Base-by-base conservation (phyloP, 2,329 filamentous ascomycete genomes). In the Claviceps monticola region DNA sequence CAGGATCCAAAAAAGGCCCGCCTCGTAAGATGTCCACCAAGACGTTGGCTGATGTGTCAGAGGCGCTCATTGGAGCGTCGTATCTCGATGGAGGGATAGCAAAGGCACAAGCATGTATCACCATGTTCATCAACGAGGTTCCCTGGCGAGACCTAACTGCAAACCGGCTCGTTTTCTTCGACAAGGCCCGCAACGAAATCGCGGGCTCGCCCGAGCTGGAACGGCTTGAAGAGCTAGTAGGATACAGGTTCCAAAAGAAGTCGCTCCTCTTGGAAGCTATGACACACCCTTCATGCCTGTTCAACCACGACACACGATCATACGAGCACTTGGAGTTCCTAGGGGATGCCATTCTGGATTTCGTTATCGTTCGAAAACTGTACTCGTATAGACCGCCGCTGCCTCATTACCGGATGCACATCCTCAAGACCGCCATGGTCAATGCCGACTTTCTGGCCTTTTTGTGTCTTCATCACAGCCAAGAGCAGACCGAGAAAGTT, bases 321-420 rank as follows among this genome's bases (percentile, higher is more conserved):
- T 74, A 80, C 13, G 86, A 96, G 57, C 79, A 89, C 0, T 75
- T 96, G 1, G 91, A 96, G 61, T 95, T 93, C 60, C 70, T 96
- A 0, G 91, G 91, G 1, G 91, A 97, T 59, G 79, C 88, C 0
- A 72, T 96, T 2, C 78, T 97, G 0, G 91, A 97, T 65, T 77
- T 82, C 58, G 71, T 95, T 51, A 71, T 96, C 48, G 80, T 87
- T 7, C 71, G 69, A 0, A 72, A 68, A n/a, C 68, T 91, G 5
- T 85, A 79, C 63, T 60, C 62, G 2, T 57, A 64, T 13, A 57
- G 62, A 2, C 67, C 69, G 0, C 68, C 74, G 3, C 61, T 80
- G 0, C 52, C 66, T 0, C 70, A 77, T 48, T 61, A 73, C 2
- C 68, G 77, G n/a, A 87, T 97, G 79, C 88, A 95, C 58, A 69